Evolutionary conservation across 306 rosid species (phyloP), one percentile per base, ranked within the genome.

Genomic region (Abrus pulchellus): DNA sequence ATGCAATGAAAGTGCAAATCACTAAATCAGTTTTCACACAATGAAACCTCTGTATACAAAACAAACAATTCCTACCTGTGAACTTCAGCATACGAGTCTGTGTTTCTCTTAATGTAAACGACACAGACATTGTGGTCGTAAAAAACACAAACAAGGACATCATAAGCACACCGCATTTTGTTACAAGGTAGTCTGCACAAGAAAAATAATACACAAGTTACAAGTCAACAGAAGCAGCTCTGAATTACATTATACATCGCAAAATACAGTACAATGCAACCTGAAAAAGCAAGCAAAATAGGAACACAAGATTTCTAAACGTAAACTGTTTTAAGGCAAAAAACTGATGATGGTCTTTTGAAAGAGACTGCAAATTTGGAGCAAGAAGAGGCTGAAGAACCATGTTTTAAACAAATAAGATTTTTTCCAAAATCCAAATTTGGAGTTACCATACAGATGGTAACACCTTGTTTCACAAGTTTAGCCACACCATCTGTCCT

Each of bases 41-140:
- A 38, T 3, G 62, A 68, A 75, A 70, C 71, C 72, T 54, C 38
- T 43, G 60, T 75, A 52, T 10, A 72, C 48, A 76, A 74, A 60
- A 45, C 66, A 69, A 73, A 75, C 74, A 48, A 68, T 41, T 53
- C 88, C 72, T 70, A 95, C 99, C 98, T 52, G 99, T 96, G 83
- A 96, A 96, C 86, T 93, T 96, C 92, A 96, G 95, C 99, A 96
- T 96, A 55, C 99, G 97, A 60, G 97, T 93, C 87, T 96, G 99
- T 68, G 99, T 96, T 90, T 96, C 99, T 82, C 99, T 91, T 85
- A 96, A 88, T 52, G 99, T 96, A 79, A 96, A 96, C 50, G 99
- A 96, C 63, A 96, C 99, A 0, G 99, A 96, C 99, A 96, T 96
- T 61, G 98, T 96, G 43, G 98, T 96, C 32, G 99, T 96, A 81